These are phyloP conservation scores for Trichoderma aggressivum DNA, from an alignment of 2,329 filamentous ascomycete genomes.

Conservation along the genomic window DNA sequence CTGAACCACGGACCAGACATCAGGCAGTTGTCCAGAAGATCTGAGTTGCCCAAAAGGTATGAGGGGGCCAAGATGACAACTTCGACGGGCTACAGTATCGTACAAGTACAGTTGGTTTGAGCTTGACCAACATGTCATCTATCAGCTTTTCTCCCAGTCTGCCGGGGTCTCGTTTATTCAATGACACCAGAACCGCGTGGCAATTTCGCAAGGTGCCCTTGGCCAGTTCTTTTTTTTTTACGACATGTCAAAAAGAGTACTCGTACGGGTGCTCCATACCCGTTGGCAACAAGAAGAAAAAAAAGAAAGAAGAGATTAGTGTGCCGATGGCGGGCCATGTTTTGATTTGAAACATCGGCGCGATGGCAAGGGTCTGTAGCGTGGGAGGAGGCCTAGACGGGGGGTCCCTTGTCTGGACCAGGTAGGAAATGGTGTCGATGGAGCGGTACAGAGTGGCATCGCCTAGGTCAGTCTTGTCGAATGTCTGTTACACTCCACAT, in stretches of 20 bases:
- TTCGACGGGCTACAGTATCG: background rate
- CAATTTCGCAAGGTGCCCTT: constrained; percentile 4
- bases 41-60: background rate
- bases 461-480: background rate
- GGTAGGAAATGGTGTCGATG: background rate
- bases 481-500: background rate
- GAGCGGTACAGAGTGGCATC: background rate
- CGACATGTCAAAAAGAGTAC: background rate
- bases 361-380: constrained; percentile 2
- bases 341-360: constrained; percentile 14
- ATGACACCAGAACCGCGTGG: constrained; percentile 1
- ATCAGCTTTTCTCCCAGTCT: background rate
- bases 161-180: background rate
- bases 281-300: background rate
- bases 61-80: background rate
- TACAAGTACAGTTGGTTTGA: background rate
- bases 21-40: background rate
- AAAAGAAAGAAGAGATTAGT: constrained; percentile 1
- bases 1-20: no score
- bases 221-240: background rate
- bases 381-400: background rate
- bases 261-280: background rate
- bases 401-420: background rate
- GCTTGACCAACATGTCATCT: background rate
- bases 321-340: constrained; percentile 11